Evolutionary conservation across 768 basidiomycete genomes (phyloP).

Genomic region (Russula brevipes): DNA sequence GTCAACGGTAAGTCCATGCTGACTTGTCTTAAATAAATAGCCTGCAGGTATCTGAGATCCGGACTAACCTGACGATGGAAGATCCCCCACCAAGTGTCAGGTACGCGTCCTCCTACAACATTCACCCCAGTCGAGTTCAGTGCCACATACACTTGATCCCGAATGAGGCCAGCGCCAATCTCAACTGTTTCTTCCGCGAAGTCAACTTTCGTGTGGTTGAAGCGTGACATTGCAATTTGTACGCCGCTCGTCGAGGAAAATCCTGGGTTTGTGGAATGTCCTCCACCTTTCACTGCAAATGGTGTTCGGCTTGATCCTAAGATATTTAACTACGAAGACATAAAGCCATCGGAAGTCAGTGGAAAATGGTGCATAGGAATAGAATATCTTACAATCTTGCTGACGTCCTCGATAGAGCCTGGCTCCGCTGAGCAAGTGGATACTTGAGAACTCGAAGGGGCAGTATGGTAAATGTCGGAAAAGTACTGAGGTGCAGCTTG

Average conservation of each 20-base stretch:
- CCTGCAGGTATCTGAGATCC: background rate
- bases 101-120: slow-evolving; percentile 23
- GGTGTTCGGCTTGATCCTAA: background rate
- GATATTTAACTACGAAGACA: background rate
- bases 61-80: background rate
- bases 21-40: background rate
- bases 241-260: slow-evolving; percentile 30
- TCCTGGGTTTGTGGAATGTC: slow-evolving; percentile 18
- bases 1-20: slow-evolving; percentile 4
- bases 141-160: slow-evolving; percentile 22
- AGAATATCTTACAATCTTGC: slow-evolving; percentile 13
- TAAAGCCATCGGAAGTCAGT: background rate
- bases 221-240: slow-evolving; percentile 27
- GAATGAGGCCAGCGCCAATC: background rate
- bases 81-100: slow-evolving; percentile 20
- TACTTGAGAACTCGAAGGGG: background rate
- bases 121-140: slow-evolving; percentile 22
- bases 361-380: slow-evolving; percentile 1
- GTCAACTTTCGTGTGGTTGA: slow-evolving; percentile 14
- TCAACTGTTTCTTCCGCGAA: background rate
- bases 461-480: slow-evolving; percentile 9
- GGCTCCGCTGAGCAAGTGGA: slow-evolving; percentile 26
- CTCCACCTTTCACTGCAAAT: slow-evolving; percentile 1
- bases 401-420: slow-evolving; percentile 19
- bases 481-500: slow-evolving; percentile 15